Evolutionary conservation across 2,329 filamentous ascomycete genomes (phyloP), one percentile per base, ranked within the genome.

Genomic region (Calonectria leucothoes): DNA sequence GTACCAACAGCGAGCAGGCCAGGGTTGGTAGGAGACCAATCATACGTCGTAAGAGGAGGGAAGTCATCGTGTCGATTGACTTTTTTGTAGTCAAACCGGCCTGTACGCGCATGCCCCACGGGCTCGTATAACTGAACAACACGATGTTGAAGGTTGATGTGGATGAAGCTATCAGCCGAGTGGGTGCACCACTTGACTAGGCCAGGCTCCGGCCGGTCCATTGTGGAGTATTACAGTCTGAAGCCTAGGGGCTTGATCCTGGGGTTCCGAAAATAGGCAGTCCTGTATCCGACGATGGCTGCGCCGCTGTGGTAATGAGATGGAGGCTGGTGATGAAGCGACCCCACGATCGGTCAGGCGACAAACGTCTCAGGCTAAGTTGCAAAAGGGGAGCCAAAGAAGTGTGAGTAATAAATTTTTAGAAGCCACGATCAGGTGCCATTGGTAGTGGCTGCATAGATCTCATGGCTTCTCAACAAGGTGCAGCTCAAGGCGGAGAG

Each of bases 1-100:
- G 94, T 94, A 49, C 95, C 95, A 33, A 97, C 90, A 27, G 93
- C 94, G 49, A 97, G 89, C 11, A 96, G 87, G 66, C 92, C 91
- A 37, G 88, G 86, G n/a, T 90, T 86, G 35, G 87, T 87, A 31
- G 91, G 90, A 15, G 91, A 93, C 91, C 91, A 93, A 83, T 93
- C 91, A 80, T 92, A 93, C 6, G 91, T 91, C 52, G 90, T 93
- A 72, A 93, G 85, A 6, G 89, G 88, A 48, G 91, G 91, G 55
- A 92, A 89, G 77, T 93, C 90, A 80, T 92, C 90, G 77, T 93
- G 91, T 64, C 90, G 89, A 25, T 88, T 88, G 25, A 90, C 82
- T 77, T 88, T 90, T 64, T 87, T 84, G 78, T 89, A 91, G 77
- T 93, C 89, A 76, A 93, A 93, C 0, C 82, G 84, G 0, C 89